Conservation (phyloP, 805 yeast genomes). For the Scheffersomyces lignosus region DNA sequence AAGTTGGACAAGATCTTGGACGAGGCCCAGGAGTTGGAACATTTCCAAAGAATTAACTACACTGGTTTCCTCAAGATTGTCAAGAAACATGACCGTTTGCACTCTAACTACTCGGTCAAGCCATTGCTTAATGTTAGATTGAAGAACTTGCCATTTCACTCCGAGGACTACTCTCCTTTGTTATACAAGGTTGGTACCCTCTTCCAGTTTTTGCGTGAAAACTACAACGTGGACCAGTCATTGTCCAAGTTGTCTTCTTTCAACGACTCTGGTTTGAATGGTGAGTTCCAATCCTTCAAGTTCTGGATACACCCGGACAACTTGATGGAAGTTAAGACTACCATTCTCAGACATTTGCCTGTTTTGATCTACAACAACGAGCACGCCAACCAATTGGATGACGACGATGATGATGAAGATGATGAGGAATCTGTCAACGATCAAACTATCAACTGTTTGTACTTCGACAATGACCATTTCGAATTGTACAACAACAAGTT, state of each 20-base stretch:
- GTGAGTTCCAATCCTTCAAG: conserved; percentile 65
- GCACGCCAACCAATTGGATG: conserved; percentile 47
- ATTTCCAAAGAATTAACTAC: conserved; percentile 86
- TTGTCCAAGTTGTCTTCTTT: conserved; percentile 50
- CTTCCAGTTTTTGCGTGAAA: conserved; percentile 80
- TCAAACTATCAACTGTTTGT: conserved; percentile 81
- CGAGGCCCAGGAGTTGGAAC: conserved; percentile 82
- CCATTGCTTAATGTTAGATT: conserved; percentile 87
- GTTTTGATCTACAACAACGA: conserved; percentile 68
- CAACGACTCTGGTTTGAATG: conserved; percentile 34
- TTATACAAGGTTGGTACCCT: conserved; percentile 78
- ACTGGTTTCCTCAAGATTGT: conserved; percentile 95
- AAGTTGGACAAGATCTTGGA: conserved; percentile 73
- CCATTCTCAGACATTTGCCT: conserved; percentile 89
- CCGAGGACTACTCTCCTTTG: conserved; percentile 92
- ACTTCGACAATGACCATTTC: conserved; percentile 81
- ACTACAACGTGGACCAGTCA: conserved; percentile 51
- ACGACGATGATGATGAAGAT: conserved; percentile 44
- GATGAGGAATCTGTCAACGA: conserved; percentile 30
- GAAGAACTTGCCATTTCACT: conserved; percentile 84
- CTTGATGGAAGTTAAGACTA: conserved; percentile 96
- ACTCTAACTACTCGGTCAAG: conserved; percentile 82
- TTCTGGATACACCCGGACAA: conserved; percentile 98
- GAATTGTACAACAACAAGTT: conserved; percentile 85
- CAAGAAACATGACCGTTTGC: conserved; percentile 92